Percentiles rank a stretch among this genome's conserved stretches.
Conservation (phyloP, 805 yeast species). For the Candida ascalaphidarum region DNA sequence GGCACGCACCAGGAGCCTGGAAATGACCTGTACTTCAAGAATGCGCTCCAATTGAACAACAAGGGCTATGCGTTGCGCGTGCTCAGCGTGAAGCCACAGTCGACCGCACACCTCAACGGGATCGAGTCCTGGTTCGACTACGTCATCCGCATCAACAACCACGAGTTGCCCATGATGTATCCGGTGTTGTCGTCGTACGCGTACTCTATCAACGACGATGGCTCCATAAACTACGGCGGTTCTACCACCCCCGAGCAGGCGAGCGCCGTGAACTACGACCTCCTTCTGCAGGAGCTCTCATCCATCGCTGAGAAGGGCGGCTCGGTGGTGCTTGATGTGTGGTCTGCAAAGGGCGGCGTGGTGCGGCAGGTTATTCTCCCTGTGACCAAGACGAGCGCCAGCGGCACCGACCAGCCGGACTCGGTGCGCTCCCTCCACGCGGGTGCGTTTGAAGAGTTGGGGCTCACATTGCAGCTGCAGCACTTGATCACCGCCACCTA, state of each 20-base stretch:
- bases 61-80: conserved; percentile 34
- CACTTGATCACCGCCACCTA: conserved; percentile 68
- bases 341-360: conserved; percentile 84
- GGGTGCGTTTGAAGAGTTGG: conserved; percentile 42
- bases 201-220: conserved; percentile 32
- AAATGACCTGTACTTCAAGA: conserved; percentile 27
- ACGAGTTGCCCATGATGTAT: conserved; percentile 39
- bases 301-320: conserved; percentile 22
- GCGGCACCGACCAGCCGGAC: conserved; percentile 13
- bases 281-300: conserved; percentile 34
- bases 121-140: conserved; percentile 86
- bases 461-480: conserved; percentile 68
- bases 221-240: conserved; percentile 29
- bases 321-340: conserved; percentile 50
- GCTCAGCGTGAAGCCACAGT: conserved; percentile 26
- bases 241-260: conserved; percentile 24
- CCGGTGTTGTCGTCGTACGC: conserved; percentile 18
- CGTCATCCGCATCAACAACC: conserved; percentile 72
- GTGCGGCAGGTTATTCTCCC: conserved; percentile 22
- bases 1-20: conserved; percentile 10
- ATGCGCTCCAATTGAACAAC: conserved; percentile 22
- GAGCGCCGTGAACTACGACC: conserved; percentile 31
- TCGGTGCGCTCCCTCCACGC: conserved; percentile 8
- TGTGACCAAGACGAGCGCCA: conserved; percentile 6
- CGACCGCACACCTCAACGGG: conserved; percentile 23